Evolutionary conservation across 202 grass and related monocot genomes (phyloP).

Genomic region (Saccharum hybrid): DNA sequence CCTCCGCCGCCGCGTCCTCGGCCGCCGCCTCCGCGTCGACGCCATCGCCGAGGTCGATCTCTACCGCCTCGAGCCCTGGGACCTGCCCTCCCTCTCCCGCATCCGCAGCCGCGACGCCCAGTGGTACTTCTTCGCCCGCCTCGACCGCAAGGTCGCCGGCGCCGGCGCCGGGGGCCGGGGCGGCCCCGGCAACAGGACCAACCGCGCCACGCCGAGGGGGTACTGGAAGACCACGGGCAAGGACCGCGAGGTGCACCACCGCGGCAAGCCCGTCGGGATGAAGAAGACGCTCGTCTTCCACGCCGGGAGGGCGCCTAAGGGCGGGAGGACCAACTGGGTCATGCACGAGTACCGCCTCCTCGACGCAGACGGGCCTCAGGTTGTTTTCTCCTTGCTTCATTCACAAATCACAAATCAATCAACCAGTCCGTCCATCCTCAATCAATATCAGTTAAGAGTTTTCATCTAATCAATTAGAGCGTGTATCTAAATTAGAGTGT

Average conservation of each 20-base stretch:
- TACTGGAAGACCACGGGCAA: constrained; percentile 99
- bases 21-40: constrained; percentile 66
- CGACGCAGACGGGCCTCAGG: constrained; percentile 46
- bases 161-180: constrained; percentile 56
- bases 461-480: too few species aligned
- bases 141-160: constrained; percentile 85
- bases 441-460: background rate
- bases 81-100: constrained; percentile 74
- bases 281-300: constrained; percentile 98
- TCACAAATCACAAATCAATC: too few species aligned
- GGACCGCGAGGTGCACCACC: constrained; percentile 75
- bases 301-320: constrained; percentile 71
- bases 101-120: constrained; percentile 92
- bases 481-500: too few species aligned
- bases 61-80: constrained; percentile 93
- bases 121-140: constrained; percentile 95
- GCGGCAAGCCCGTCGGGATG: constrained; percentile 67
- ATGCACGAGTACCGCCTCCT: constrained; percentile 94
- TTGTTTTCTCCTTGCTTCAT: background rate
- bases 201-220: constrained; percentile 75
- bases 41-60: constrained; percentile 95
- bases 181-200: constrained; percentile 60
- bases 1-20: constrained; percentile 72
- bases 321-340: constrained; percentile 86
- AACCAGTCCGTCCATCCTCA: background rate